Base-by-base conservation (phyloP, 768 basidiomycete species). In the Sistotremastrum suecicum region DNA sequence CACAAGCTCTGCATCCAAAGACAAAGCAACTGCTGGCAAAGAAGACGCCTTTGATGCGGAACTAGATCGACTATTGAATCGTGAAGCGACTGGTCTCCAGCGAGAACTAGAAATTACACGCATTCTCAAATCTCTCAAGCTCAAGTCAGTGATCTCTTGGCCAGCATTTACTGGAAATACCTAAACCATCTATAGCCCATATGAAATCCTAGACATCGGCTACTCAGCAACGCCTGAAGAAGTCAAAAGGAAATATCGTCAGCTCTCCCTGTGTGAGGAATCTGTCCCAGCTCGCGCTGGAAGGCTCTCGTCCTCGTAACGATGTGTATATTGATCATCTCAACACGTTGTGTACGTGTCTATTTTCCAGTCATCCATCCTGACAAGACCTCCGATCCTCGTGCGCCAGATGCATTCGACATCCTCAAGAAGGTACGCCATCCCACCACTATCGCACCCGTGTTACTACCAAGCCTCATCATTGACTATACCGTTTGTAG, bases 391-490 rank as follows among this genome's bases (percentile, higher is more conserved):
- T 68, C 85, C 59, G 88, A 95, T 65, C 70, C 75, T 31, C 76
- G 79, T 56, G 86, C 88, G 43, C 82, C 88, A 55, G 88, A 95
- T 64, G 91, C 91, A 1, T 95, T 95, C 59, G 90, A 94, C 61
- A 58, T 89, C 34, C 71, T 95, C 41, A 95, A 95, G 69, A 94
- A 95, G 77, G 88, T 84, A 43, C 7, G 63, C 51, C 7, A 9
- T 41, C 4, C 12, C 11, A 42, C 37, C 42, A 9, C 30, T 5
- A 32, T 30, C 36, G 36, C 1, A 29, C 29, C 37, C 28, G 2
- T 7, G 34, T 20, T 30, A 30, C 6, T 5, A 7, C 44, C 12
- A 33, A 5, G 28, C 34, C n/a, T 30, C 28, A 42, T 35, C n/a
- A 28, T 7, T 11, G 8, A 11, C 20, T 36, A 1, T 41, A n/a